Conservation (phyloP, 495 filamentous ascomycete species). For the Trichoderma reesei region DNA sequence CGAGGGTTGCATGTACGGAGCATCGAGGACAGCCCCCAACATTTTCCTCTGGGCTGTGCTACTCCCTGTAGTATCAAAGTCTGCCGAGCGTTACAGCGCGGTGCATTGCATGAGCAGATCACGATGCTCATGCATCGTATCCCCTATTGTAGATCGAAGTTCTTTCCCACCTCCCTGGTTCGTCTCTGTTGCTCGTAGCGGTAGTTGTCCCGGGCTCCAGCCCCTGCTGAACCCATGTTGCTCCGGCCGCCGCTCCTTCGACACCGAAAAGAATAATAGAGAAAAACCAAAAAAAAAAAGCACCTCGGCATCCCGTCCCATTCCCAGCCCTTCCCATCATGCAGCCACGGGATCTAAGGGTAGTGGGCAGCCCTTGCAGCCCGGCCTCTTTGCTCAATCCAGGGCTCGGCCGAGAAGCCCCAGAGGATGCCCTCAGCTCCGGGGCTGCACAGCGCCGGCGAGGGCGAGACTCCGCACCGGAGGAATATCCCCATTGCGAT, state of each 20-base stretch:
- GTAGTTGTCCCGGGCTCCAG: not conserved
- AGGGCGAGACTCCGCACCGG: constrained; percentile 4
- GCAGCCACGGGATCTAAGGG: not conserved
- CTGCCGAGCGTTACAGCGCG: too few species aligned
- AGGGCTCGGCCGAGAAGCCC: not conserved
- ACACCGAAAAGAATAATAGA: constrained; percentile 2
- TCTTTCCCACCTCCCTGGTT: not conserved
- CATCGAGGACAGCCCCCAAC: not conserved
- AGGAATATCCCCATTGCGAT: constrained; percentile 8
- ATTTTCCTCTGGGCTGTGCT: not conserved
- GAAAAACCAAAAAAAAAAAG: too few species aligned
- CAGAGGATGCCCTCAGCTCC: not conserved
- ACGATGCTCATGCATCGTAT: too few species aligned
- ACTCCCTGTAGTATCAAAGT: too few species aligned
- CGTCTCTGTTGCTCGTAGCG: not conserved
- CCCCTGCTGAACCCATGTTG: not conserved
- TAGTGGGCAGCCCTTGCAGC: too few species aligned
- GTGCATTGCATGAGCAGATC: too few species aligned
- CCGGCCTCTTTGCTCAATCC: not conserved
- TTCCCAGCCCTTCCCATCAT: not conserved
- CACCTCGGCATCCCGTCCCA: not conserved
- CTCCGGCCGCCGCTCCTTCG: not conserved
- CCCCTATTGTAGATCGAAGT: too few species aligned
- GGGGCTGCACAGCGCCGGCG: not conserved
- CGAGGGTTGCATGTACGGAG: too few species aligned